A percentile compares a stretch with the other conserved stretches of the same genome.
Conservation (phyloP, 1,139 yeast genomes). For the Geotrichum reessii region DNA sequence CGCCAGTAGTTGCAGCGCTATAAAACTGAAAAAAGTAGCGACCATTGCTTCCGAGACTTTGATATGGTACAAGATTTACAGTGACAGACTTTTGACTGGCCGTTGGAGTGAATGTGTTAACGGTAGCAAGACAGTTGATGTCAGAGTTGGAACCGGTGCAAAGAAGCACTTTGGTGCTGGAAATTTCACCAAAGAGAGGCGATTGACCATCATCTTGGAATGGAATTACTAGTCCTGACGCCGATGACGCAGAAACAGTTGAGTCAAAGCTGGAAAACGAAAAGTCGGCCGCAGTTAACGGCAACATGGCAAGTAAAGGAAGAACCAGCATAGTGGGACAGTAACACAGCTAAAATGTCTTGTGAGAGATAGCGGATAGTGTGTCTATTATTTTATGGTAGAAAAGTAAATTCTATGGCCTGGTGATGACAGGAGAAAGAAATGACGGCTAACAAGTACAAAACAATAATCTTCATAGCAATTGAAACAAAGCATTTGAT, state of each 20-base stretch:
- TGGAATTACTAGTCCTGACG: slow-evolving; percentile 45
- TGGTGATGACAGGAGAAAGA: no score
- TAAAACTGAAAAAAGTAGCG: slow-evolving; percentile 64
- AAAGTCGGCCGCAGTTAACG: neutral
- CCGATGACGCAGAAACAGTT: slow-evolving; percentile 32
- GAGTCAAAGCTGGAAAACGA: neutral
- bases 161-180: slow-evolving; percentile 49
- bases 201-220: slow-evolving; percentile 59
- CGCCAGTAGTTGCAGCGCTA: slow-evolving; percentile 37
- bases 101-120: slow-evolving; percentile 32
- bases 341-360: no score
- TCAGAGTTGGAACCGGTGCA: slow-evolving; percentile 61
- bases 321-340: neutral
- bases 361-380: no score
- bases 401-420: no score
- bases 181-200: slow-evolving; percentile 46
- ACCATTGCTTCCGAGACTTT: slow-evolving; percentile 51
- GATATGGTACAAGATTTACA: neutral
- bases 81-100: slow-evolving; percentile 17
- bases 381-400: no score
- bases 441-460: no score
- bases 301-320: neutral
- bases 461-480: no score
- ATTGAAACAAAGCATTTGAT: no score
- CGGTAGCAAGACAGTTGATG: slow-evolving; percentile 42